Percentiles rank a stretch among this genome's conserved stretches.
Conservation (phyloP, 805 yeast species). For the Tetrapisispora namnaoensis region DNA sequence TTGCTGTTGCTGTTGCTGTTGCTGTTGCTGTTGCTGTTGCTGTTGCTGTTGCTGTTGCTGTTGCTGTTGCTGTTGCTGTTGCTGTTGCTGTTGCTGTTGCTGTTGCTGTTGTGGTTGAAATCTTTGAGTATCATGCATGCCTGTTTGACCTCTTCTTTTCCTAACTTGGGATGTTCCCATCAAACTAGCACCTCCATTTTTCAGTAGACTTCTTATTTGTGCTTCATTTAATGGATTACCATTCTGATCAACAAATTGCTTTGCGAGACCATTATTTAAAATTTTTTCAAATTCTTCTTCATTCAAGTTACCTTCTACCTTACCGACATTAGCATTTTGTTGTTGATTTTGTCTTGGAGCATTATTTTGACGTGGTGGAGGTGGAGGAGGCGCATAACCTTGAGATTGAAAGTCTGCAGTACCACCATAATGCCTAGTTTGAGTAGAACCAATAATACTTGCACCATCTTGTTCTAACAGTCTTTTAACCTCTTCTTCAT, state of each 20-base stretch:
- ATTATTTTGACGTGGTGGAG: not conserved
- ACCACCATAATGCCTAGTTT: not conserved
- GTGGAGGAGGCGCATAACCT: not conserved
- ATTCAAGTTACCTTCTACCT: not conserved
- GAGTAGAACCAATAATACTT: constrained; percentile 3
- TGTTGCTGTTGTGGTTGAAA: not conserved
- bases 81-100: not conserved
- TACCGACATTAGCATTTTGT: not conserved
- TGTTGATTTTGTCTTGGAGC: constrained; percentile 1
- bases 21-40: too few relatives aligned
- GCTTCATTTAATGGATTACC: constrained; percentile 3
- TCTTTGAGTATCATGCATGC: not conserved
- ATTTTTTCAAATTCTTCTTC: not conserved
- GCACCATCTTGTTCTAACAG: constrained; percentile 4
- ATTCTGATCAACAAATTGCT: constrained; percentile 5
- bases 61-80: not conserved
- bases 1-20: too few relatives aligned
- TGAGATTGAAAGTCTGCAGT: not conserved
- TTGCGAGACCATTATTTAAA: constrained; percentile 1
- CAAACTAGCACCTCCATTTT: constrained; percentile 4
- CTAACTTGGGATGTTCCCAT: not conserved
- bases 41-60: not conserved
- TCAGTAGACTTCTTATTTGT: constrained; percentile 2
- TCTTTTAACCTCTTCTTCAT: constrained; percentile 1
- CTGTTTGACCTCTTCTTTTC: not conserved